A percentile compares a stretch with the other conserved stretches of the same genome.
Conservation (phyloP, 2,329 filamentous ascomycete species). For the Huntiella bhutanensis region DNA sequence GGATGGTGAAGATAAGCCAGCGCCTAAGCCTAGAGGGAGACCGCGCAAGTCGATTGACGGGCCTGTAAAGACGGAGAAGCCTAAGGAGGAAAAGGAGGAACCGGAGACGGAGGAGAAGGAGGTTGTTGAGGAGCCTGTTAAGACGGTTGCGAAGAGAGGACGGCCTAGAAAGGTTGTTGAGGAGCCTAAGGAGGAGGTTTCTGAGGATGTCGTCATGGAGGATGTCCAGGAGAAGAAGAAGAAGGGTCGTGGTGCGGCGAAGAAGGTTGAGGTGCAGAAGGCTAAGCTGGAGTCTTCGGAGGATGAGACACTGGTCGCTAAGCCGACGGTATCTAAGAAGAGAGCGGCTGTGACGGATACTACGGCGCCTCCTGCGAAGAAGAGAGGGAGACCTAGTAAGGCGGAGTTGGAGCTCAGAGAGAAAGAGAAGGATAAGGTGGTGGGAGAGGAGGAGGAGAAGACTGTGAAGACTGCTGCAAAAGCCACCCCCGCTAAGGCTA, state of each 20-base stretch:
- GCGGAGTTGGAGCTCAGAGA: background rate
- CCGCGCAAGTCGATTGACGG: slow-evolving; percentile 1
- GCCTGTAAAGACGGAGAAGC: background rate
- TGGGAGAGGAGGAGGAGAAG: background rate
- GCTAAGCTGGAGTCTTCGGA: background rate
- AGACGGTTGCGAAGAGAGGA: slow-evolving; percentile 18
- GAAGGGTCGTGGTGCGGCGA: too few species aligned
- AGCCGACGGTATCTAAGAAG: background rate
- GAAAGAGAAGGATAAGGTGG: background rate
- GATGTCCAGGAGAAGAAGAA: background rate
- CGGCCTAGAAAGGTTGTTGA: slow-evolving; percentile 15
- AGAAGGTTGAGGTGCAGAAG: background rate
- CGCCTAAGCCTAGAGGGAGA: slow-evolving; percentile 6
- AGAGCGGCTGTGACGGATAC: background rate
- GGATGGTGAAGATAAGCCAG: slow-evolving; percentile 3
- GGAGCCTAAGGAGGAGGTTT: slow-evolving; percentile 12
- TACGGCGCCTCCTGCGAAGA: background rate
- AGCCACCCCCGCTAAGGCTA: background rate
- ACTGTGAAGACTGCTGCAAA: background rate
- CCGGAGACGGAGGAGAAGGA: slow-evolving; percentile 14
- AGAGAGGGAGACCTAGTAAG: background rate
- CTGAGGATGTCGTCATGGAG: slow-evolving; percentile 8
- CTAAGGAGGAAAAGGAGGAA: background rate
- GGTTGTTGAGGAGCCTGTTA: slow-evolving; percentile 10
- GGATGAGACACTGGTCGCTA: background rate